phyloP scores from a whole-genome alignment of 2,329 filamentous ascomycete species.

The Sordariomycetes sp. region DNA sequence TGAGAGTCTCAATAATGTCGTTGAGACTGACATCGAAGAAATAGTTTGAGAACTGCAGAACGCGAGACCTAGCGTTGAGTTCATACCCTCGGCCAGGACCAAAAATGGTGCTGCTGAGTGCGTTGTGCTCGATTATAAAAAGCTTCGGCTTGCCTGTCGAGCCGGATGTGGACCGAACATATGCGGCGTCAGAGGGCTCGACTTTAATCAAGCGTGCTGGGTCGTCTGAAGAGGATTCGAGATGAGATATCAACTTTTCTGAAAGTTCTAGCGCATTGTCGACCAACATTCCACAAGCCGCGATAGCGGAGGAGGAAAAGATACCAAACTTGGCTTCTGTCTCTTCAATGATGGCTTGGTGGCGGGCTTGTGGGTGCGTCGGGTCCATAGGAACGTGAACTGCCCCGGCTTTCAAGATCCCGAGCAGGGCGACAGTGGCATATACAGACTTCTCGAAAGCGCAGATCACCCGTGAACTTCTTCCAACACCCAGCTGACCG shows the following conservation, averaged over 20 bases:
- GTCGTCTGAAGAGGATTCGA: not conserved
- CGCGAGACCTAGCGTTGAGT: slow-evolving; percentile 8
- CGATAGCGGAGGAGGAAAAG: not conserved
- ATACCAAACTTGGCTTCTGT: slow-evolving; percentile 6
- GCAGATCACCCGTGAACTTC: slow-evolving; percentile 9
- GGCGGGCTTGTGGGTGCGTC: slow-evolving; percentile 4
- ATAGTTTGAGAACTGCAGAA: slow-evolving; percentile 37
- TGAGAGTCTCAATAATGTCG: slow-evolving; percentile 35
- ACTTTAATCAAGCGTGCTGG: too few relatives aligned
- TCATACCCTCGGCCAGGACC: slow-evolving; percentile 17
- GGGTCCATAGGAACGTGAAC: slow-evolving; percentile 18
- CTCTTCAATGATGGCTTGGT: slow-evolving; percentile 4
- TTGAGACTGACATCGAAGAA: slow-evolving; percentile 35
- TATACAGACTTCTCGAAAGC: slow-evolving; percentile 17
- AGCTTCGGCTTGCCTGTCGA: slow-evolving; percentile 12
- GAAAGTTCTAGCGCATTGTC: not conserved
- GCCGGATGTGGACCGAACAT: slow-evolving; percentile 11
- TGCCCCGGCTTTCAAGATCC: slow-evolving; percentile 16
- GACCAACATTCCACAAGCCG: slow-evolving; percentile 17
- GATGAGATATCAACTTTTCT: not conserved
- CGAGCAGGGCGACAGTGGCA: slow-evolving; percentile 16
- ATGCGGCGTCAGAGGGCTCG: slow-evolving; percentile 7
- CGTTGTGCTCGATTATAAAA: slow-evolving; percentile 10
- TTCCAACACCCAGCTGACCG: slow-evolving; percentile 11
- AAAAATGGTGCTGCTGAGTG: slow-evolving; percentile 16